Conservation (phyloP, 1,284 basidiomycete species). For the Melanopsichium pennsylvanicum region DNA sequence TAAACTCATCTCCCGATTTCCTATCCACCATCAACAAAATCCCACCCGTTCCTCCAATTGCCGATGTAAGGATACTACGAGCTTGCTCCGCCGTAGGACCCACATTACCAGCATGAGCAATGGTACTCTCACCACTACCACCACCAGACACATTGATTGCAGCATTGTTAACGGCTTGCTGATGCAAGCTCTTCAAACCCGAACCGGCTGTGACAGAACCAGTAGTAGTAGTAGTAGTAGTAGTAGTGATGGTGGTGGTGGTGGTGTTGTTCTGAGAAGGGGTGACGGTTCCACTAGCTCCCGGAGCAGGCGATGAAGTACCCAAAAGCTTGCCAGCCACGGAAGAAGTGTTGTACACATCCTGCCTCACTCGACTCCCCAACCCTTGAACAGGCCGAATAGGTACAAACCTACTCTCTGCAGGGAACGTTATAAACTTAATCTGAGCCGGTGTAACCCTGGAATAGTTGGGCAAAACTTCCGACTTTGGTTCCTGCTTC, state of each 20-base stretch:
- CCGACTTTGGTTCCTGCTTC: slow-evolving; percentile 78
- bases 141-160: slow-evolving; percentile 7
- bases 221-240: too few species aligned
- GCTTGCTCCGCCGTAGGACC: slow-evolving; percentile 42
- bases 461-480: slow-evolving; percentile 85
- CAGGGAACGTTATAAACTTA: slow-evolving; percentile 81
- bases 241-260: too few species aligned
- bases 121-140: neutral
- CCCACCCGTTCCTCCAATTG: slow-evolving; percentile 58
- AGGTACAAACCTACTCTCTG: slow-evolving; percentile 83
- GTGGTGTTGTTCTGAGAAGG: slow-evolving; percentile 19
- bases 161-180: slow-evolving; percentile 37
- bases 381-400: slow-evolving; percentile 75
- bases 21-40: slow-evolving; percentile 61
- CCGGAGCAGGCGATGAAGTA: slow-evolving; percentile 48
- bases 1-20: slow-evolving; percentile 50
- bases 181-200: slow-evolving; percentile 23
- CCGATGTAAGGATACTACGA: slow-evolving; percentile 48
- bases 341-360: slow-evolving; percentile 52
- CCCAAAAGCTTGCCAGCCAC: slow-evolving; percentile 53
- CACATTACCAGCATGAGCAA: slow-evolving; percentile 1
- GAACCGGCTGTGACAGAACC: neutral
- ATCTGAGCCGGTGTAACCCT: slow-evolving; percentile 91
- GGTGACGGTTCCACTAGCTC: slow-evolving; percentile 53
- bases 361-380: slow-evolving; percentile 40